phyloP scores from a whole-genome alignment of 164 flowering plant genomes.

The Vitis riparia region DNA sequence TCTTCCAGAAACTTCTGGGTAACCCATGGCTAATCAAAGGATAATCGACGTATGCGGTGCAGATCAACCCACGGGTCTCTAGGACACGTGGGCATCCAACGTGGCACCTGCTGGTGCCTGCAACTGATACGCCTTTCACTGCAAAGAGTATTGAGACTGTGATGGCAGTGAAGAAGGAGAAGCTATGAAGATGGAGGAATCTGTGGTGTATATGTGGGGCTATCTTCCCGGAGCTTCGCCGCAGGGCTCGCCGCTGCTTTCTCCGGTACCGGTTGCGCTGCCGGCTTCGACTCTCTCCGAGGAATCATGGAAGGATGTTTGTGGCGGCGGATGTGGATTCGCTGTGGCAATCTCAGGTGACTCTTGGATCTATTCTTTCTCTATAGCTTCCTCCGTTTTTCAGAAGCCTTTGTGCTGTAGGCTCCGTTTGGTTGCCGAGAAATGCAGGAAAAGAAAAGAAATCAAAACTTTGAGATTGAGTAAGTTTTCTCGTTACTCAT shows the following conservation, averaged over 20 bases:
- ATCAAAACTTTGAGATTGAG: neutral
- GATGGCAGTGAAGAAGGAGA: conserved; percentile 14
- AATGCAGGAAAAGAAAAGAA: neutral
- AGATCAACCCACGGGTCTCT: conserved; percentile 39
- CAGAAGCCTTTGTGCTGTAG: neutral
- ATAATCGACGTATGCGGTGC: conserved; percentile 34
- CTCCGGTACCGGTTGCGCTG: conserved; percentile 46
- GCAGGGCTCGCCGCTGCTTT: conserved; percentile 58
- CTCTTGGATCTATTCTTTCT: neutral
- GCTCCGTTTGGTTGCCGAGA: neutral
- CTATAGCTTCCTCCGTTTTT: neutral
- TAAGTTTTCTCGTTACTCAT: no score
- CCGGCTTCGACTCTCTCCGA: conserved; percentile 21
- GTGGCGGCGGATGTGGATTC: conserved; percentile 84
- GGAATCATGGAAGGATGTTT: conserved; percentile 61
- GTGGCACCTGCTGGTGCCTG: conserved; percentile 43
- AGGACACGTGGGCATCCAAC: conserved; percentile 61
- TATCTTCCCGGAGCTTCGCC: conserved; percentile 71
- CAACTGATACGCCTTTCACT: conserved; percentile 38
- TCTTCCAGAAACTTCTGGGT: conserved; percentile 64
- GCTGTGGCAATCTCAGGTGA: conserved; percentile 76
- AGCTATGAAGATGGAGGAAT: conserved; percentile 14
- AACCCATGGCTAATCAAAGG: conserved; percentile 32
- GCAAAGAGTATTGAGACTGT: neutral
- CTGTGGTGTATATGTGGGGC: conserved; percentile 66